Evolutionary conservation across 179 eudicot species (phyloP), one percentile per base, ranked within the genome.

Genomic region (Beta lomatogona): DNA sequence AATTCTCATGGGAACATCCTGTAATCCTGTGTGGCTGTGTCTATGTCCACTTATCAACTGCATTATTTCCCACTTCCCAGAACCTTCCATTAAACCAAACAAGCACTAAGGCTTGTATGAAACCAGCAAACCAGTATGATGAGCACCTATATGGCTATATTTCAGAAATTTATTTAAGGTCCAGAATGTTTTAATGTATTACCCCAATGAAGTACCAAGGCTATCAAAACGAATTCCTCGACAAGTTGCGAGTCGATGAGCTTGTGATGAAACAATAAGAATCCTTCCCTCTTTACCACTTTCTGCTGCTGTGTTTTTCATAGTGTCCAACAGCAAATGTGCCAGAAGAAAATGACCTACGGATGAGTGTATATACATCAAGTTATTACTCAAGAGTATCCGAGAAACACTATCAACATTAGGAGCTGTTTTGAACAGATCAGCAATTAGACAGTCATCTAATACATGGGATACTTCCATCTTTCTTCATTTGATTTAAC

Each of bases 321-420:
- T 92, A 71, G 82, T 89, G 73, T 93, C 94, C 81, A 94, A 83
- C 81, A 94, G 82, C 84, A 94, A 83, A 80, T 88, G 72, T 46
- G 97, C 86, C 73, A 93, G 77, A 31, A 94, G 94, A 88, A 93
- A 94, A 88, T 94, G 98, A 75, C 98, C 98, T 94, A 83, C 77
- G 87, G 76, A 57, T 68, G 9, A 41, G 2, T 19, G 18, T 5
- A 36, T 25, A 53, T 57, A 57, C 18, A 57, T 57, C 0, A 36
- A 36, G 41, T 36, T 36, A 36, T 36, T 57, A 57, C 60, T 57
- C 10, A 25, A 4, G 60, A 15, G 60, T 57, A 16, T 3, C 61
- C 15, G 61, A 58, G 15, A 58, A 58, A 5, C 19, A 16, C 61
- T 3, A 1, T 16, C 19, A 58, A 58, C 41, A 36, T 36, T 36